These are phyloP conservation scores for Aspergillus baeticus DNA, from an alignment of 495 filamentous ascomycete species.

Conservation along the genomic window DNA sequence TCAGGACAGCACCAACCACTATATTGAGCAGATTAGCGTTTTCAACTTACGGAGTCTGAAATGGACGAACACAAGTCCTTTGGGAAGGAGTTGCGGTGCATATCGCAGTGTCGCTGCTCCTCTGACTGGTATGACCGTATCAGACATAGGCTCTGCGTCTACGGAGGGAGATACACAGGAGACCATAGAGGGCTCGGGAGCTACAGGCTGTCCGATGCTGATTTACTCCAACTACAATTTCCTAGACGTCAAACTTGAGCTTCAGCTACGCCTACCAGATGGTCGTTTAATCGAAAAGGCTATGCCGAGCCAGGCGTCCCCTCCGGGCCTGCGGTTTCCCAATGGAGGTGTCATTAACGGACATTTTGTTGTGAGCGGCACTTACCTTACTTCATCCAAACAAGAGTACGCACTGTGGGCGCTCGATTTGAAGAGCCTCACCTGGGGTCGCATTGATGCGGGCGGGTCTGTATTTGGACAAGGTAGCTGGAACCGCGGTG, in stretches of 20 bases:
- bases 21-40: constrained; percentile 97
- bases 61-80: constrained; percentile 82
- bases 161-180: constrained; percentile 39
- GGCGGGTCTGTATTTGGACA: constrained; percentile 92
- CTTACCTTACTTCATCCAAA: constrained; percentile 94
- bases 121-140: constrained; percentile 63
- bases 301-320: constrained; percentile 83
- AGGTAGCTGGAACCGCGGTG: constrained; percentile 94
- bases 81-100: constrained; percentile 90
- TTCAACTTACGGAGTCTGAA: constrained; percentile 96
- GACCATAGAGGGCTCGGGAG: constrained; percentile 37
- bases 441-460: constrained; percentile 93
- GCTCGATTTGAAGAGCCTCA: constrained; percentile 79
- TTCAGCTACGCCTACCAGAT: constrained; percentile 83
- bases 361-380: constrained; percentile 95
- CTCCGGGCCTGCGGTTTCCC: constrained; percentile 89
- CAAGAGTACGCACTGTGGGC: constrained; percentile 99
- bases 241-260: constrained; percentile 89
- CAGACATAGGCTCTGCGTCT: constrained; percentile 64
- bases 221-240: constrained; percentile 99
- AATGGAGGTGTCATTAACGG: constrained; percentile 92
- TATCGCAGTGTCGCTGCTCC: constrained; percentile 94
- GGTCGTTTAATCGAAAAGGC: constrained; percentile 82
- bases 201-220: constrained; percentile 78
- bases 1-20: constrained; percentile 95